phyloP scores from a whole-genome alignment of 352 stramenopile species.

The Globisporangium megalacanthum region DNA sequence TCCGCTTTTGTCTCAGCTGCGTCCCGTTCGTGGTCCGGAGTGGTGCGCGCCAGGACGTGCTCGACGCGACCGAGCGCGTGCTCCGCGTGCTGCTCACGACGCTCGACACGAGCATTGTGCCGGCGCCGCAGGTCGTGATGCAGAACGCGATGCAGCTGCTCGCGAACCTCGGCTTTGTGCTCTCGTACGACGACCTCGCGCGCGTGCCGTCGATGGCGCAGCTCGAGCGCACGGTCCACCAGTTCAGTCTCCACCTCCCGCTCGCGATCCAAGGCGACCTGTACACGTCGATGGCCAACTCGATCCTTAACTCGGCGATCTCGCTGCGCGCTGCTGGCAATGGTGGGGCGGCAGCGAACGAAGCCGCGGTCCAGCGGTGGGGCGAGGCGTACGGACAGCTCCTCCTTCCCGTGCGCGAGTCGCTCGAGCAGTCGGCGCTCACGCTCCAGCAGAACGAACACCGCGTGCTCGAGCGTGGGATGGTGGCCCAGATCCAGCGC shows the following conservation, averaged over 20 bases:
- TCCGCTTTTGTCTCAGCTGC: slow-evolving; percentile 53
- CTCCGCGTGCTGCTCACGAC: slow-evolving; percentile 50
- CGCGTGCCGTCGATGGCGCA: slow-evolving; percentile 65
- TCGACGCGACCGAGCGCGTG: slow-evolving; percentile 45
- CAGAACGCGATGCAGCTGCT: slow-evolving; percentile 65
- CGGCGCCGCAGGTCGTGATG: slow-evolving; percentile 55
- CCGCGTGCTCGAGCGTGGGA: slow-evolving; percentile 51
- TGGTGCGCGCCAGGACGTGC: slow-evolving; percentile 41
- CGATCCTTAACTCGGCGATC: slow-evolving; percentile 70
- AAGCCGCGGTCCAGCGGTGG: slow-evolving; percentile 36
- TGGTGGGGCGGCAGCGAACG: slow-evolving; percentile 8
- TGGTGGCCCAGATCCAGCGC: slow-evolving; percentile 63
- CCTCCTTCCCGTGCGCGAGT: slow-evolving; percentile 62
- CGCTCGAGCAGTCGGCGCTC: slow-evolving; percentile 60
- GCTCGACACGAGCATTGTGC: slow-evolving; percentile 60
- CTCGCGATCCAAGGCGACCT: slow-evolving; percentile 68
- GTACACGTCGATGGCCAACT: slow-evolving; percentile 78
- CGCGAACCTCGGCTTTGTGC: slow-evolving; percentile 52
- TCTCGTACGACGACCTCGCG: slow-evolving; percentile 65
- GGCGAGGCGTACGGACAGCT: slow-evolving; percentile 50
- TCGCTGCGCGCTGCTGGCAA: slow-evolving; percentile 28
- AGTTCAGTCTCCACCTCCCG: slow-evolving; percentile 67
- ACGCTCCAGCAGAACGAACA: slow-evolving; percentile 70
- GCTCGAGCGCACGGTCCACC: slow-evolving; percentile 62
- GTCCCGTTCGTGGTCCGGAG: slow-evolving; percentile 56